phyloP scores from a whole-genome alignment of 345 rosid species.

The Boechera retrofracta region DNA sequence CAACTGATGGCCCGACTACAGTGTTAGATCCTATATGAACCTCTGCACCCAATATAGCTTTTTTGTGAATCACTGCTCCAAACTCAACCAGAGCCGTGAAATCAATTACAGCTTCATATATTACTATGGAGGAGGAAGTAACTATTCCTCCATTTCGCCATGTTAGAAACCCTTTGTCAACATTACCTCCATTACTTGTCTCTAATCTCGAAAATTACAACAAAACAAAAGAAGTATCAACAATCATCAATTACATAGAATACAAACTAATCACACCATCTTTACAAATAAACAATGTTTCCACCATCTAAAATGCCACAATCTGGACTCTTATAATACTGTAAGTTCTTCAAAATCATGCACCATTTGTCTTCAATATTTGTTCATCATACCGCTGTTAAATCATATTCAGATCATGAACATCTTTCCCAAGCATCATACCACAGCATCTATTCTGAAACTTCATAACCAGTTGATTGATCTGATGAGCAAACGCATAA shows the following conservation, averaged over 20 bases:
- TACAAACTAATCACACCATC: neutral
- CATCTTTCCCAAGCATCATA: neutral
- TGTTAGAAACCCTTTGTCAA: neutral
- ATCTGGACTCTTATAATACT: neutral
- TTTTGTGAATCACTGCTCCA: too few relatives aligned
- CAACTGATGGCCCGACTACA: too few relatives aligned
- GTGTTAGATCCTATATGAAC: too few relatives aligned
- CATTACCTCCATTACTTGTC: constrained; percentile 33
- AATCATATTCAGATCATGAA: neutral
- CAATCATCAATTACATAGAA: constrained; percentile 20
- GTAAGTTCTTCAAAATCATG: too few relatives aligned
- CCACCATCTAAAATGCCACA: neutral
- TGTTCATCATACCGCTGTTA: too few relatives aligned
- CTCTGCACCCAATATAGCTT: too few relatives aligned
- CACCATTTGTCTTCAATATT: too few relatives aligned
- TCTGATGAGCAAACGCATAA: constrained; percentile 26
- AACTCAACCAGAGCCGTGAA: too few relatives aligned
- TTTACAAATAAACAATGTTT: too few relatives aligned
- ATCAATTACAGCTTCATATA: too few relatives aligned
- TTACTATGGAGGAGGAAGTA: too few relatives aligned
- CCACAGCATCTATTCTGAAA: neutral
- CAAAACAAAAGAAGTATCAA: constrained; percentile 2
- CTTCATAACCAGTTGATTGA: constrained; percentile 4
- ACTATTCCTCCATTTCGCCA: too few relatives aligned
- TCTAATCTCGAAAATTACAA: constrained; percentile 46